Base-by-base conservation (phyloP, 257 asterid genomes). In the Asclepias syriaca region DNA sequence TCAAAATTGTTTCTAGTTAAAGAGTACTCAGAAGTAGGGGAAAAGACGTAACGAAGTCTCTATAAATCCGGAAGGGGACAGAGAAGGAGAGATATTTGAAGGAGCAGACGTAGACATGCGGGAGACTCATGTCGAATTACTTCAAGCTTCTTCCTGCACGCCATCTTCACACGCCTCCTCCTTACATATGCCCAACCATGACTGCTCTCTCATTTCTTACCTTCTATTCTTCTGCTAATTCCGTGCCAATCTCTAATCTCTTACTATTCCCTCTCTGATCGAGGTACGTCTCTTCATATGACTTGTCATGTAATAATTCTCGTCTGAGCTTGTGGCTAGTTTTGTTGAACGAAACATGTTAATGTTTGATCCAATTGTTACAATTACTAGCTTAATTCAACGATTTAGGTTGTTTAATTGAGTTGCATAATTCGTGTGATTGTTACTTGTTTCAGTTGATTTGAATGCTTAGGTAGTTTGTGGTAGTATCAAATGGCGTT, bases 101-200 rank as follows among this genome's bases (percentile, higher is more conserved):
- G 49, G 24, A 75, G 78, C 83, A 72, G 78, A 83, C 74, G 85
- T 48, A 68, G 81, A 77, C 96, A 34, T 78, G 87, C 79, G 90
- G 73, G 19, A 65, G 66, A 70, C 98, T 84, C 90, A 77, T 74
- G 93, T 66, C 82, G 76, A 60, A 76, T 75, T 82, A 81, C 87
- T 80, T 65, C 65, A 48, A 69, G 75, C 85, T 68, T 84, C 73
- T 79, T 46, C 89, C 77, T 61, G 15, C 97, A 93, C 98, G 98
- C 98, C 76, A 76, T 77, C 50, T 66, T 72, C 98, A 70, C 91
- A 81, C 91, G 83, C 95, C 58, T 54, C 78, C 48, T 60, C 70
- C 29, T 80, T 75, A 40, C 34, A 65, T 40, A 40, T 65, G 45
- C 54, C 50, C 4, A 21, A 70, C 29, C 40, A 13, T 48, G 59